Conservation (phyloP, 2,329 filamentous ascomycete species). For the Knufia fluminis region DNA sequence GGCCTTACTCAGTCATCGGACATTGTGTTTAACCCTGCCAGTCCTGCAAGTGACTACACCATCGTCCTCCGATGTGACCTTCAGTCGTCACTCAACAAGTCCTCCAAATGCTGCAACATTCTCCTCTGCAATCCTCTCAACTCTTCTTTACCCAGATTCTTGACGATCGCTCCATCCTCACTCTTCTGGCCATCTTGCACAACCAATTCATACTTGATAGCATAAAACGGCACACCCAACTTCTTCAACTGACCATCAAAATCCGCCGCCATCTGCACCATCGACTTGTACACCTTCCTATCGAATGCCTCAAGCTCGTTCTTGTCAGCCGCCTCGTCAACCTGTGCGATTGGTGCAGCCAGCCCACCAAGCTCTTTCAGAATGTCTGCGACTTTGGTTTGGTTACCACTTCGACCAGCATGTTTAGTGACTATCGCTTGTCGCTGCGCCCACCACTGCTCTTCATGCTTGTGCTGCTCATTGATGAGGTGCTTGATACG, state of each 20-base stretch:
- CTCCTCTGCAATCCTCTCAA: slow-evolving; percentile 37
- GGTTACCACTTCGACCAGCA: slow-evolving; percentile 41
- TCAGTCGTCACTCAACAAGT: slow-evolving; percentile 35
- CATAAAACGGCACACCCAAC: slow-evolving; percentile 54
- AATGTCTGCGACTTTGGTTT: slow-evolving; percentile 46
- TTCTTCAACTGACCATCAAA: slow-evolving; percentile 47
- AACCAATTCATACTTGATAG: slow-evolving; percentile 39
- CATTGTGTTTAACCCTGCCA: no score
- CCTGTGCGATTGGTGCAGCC: slow-evolving; percentile 9
- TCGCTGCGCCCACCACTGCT: slow-evolving; percentile 50
- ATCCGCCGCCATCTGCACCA: slow-evolving; percentile 49
- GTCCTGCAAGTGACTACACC: no score
- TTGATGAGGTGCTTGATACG: slow-evolving; percentile 50
- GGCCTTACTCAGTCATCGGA: no score
- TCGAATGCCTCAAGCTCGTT: slow-evolving; percentile 52
- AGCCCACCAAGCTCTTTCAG: slow-evolving; percentile 30
- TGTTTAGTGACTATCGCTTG: slow-evolving; percentile 45
- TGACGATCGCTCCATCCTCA: slow-evolving; percentile 18
- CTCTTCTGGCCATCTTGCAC: slow-evolving; percentile 22
- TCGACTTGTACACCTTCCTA: slow-evolving; percentile 52
- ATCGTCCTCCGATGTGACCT: background rate
- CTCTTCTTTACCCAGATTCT: slow-evolving; percentile 32
- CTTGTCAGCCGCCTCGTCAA: slow-evolving; percentile 32
- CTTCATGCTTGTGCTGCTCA: slow-evolving; percentile 54
- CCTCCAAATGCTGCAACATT: slow-evolving; percentile 43